Evolutionary conservation across 305 asterid species (phyloP).

Genomic region (Plantago coronopus): DNA sequence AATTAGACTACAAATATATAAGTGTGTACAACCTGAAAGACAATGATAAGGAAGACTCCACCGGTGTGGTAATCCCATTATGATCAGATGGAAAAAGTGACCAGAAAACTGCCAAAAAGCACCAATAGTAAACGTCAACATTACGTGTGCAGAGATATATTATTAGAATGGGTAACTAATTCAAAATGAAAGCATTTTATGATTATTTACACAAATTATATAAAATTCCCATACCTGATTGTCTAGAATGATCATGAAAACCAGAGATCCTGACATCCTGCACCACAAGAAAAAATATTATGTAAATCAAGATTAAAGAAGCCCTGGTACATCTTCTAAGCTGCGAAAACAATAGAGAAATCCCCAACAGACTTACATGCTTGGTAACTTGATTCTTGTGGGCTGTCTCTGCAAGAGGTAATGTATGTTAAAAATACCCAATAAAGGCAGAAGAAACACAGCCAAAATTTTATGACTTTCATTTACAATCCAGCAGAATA

Average conservation of each 20-base stretch:
- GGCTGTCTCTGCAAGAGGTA: constrained; percentile 54
- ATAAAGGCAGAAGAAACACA: neutral
- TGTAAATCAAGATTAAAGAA: constrained; percentile 2
- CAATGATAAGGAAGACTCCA: constrained; percentile 75
- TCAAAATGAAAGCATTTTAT: neutral
- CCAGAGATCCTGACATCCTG: constrained; percentile 67
- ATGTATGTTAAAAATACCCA: constrained; percentile 20
- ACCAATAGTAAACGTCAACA: constrained; percentile 12
- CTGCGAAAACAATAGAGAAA: constrained; percentile 19
- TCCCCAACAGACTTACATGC: constrained; percentile 39
- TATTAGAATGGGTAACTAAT: constrained; percentile 6
- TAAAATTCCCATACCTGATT: constrained; percentile 47
- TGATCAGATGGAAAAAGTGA: constrained; percentile 72
- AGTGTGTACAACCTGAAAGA: constrained; percentile 56
- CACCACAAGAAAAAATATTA: constrained; percentile 20
- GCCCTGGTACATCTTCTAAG: neutral
- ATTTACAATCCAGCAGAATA: too few relatives aligned
- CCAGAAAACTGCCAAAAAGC: constrained; percentile 70
- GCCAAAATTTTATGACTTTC: too few relatives aligned
- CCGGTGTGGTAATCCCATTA: constrained; percentile 49
- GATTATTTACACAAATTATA: neutral
- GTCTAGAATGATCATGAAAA: constrained; percentile 51
- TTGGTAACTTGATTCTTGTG: constrained; percentile 44
- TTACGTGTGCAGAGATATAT: neutral
- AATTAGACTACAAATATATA: too few relatives aligned